Base-by-base conservation (phyloP, 306 rosid species). In the Cucurbita moschata region DNA sequence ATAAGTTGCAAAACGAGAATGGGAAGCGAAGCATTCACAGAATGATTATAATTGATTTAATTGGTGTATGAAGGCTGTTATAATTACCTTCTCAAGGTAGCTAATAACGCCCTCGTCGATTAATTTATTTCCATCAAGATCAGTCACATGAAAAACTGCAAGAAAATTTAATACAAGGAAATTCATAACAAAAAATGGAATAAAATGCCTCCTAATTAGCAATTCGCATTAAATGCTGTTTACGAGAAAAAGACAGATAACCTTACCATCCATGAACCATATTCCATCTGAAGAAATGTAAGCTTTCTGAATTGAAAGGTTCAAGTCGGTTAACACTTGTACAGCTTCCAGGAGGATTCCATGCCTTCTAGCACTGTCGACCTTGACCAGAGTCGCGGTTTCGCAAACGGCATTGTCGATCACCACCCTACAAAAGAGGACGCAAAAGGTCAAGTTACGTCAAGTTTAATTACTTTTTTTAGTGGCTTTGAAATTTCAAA, bases 221-320 rank as follows among this genome's bases (percentile, higher is more conserved):
- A 9, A 69, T 42, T 40, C n/a, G 58, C 46, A 71, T 55, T 19
- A 37, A 69, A 60, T 37, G 19, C 12, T 39, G 7, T 15, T 23
- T 6, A 26, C 12, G 49, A 61, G 16, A 55, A 75, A 8, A 13
- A 44, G 4, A 7, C 46, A 55, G 15, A 43, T 57, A 38, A 74
- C 39, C 44, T 71, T 78, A 94, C 99, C 99, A 84, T 89, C 96
- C 99, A 94, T 94, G 91, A 89, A 91, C 99, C 99, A 94, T 44
- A 69, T 85, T 47, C 96, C 99, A 81, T 94, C 99, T 0, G 97
- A 91, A 55, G 96, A 94, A 79, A 94, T 87, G 75, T 94, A 89
- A 2, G 97, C 99, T 73, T 94, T 94, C 82, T 87, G 86, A 26
- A 94, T 94, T 8, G 82, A 78, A 73, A 94, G 95, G 62, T 94